Conservation (phyloP, 2,329 filamentous ascomycete species). For the Phyllosticta ampelicida region DNA sequence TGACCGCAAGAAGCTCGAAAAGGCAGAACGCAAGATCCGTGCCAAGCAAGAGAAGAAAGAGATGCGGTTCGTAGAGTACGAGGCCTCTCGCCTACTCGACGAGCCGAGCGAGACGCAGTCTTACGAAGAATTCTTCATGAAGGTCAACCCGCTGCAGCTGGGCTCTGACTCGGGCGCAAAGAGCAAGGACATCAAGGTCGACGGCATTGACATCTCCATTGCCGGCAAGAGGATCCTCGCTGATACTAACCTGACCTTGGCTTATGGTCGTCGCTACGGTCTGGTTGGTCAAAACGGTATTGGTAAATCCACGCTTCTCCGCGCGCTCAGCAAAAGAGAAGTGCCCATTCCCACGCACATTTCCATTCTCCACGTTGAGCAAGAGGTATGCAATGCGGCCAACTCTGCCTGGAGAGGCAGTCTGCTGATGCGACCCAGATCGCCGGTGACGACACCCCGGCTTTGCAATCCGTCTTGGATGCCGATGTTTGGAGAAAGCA, state of each 20-base stretch:
- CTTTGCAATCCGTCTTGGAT: constrained; percentile 88
- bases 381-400: constrained; percentile 69
- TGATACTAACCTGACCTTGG: constrained; percentile 80
- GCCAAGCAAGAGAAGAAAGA: constrained; percentile 98
- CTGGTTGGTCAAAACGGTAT: constrained; percentile 99
- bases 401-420: background rate
- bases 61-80: constrained; percentile 97
- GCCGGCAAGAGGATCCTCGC: constrained; percentile 78
- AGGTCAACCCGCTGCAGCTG: constrained; percentile 90
- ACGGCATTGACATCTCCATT: constrained; percentile 91
- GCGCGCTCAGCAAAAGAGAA: constrained; percentile 86
- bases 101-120: constrained; percentile 74
- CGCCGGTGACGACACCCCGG: constrained; percentile 87
- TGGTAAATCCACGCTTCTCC: constrained; percentile 70
- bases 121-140: constrained; percentile 99
- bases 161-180: constrained; percentile 59
- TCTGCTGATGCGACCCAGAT: constrained; percentile 45
- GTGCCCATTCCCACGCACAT: constrained; percentile 93
- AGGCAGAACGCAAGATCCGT: constrained; percentile 93
- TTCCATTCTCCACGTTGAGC: constrained; percentile 96
- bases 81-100: constrained; percentile 81
- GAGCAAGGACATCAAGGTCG: constrained; percentile 98
- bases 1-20: constrained; percentile 97
- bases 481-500: constrained; percentile 98
- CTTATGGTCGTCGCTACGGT: constrained; percentile 90